Evolutionary conservation across 495 filamentous ascomycete species (phyloP).

Genomic region (Neurospora sp.): DNA sequence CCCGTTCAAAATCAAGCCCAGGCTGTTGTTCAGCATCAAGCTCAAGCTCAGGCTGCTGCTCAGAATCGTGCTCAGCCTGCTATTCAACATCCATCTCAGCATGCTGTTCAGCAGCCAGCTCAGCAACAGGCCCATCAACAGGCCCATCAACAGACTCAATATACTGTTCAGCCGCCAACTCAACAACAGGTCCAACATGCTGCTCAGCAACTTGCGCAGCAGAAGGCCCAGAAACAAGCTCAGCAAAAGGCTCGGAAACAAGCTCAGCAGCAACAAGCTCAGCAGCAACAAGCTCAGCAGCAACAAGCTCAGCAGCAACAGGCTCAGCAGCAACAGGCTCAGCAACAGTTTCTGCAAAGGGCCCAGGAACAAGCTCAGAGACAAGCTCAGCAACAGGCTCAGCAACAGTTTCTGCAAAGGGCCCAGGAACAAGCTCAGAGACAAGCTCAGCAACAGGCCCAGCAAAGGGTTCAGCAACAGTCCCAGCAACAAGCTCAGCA

Average conservation of each 20-base stretch:
- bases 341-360: slow-evolving; percentile 1
- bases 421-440: not conserved
- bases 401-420: no score
- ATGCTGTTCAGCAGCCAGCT: not conserved
- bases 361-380: slow-evolving; percentile 1
- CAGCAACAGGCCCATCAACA: not conserved
- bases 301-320: not conserved
- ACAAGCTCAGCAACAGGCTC: not conserved
- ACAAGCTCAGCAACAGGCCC: not conserved
- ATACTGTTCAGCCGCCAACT: slow-evolving; percentile 8
- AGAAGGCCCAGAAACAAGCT: not conserved
- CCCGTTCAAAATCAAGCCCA: no score
- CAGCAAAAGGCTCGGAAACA: slow-evolving; percentile 2
- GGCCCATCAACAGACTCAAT: slow-evolving; percentile 1
- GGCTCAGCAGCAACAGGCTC: not conserved
- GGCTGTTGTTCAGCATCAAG: not conserved
- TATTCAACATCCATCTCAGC: not conserved
- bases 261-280: slow-evolving; percentile 1
- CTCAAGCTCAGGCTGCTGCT: not conserved
- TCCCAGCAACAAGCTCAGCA: not conserved
- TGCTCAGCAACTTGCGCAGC: not conserved
- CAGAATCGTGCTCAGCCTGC: not conserved
- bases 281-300: not conserved
- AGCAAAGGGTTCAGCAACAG: not conserved
- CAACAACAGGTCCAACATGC: no score